A percentile compares a stretch with the other conserved stretches of the same genome.
These are phyloP conservation scores for Byssochlamys sp. DNA, from an alignment of 2,329 filamentous ascomycete species.

Conservation along the genomic window DNA sequence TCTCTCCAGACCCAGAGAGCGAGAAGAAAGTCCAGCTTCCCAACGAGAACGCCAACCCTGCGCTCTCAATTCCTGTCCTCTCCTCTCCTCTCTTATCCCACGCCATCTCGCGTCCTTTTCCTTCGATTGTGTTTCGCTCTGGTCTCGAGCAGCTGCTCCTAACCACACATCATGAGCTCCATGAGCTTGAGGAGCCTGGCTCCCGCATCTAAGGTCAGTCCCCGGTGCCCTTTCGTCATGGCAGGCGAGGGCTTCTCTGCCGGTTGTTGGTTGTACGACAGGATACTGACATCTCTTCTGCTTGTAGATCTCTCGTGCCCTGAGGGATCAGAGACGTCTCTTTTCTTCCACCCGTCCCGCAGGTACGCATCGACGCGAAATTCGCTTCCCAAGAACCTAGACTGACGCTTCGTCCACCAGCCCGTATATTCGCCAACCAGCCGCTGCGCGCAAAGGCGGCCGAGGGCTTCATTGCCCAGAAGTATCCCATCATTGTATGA, in stretches of 20 bases:
- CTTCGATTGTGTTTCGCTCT: slow-evolving; percentile 12
- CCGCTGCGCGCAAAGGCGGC: slow-evolving; percentile 90
- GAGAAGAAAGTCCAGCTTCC: slow-evolving; percentile 16
- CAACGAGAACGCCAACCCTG: slow-evolving; percentile 2
- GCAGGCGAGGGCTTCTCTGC: slow-evolving; percentile 6
- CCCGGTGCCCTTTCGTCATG: slow-evolving; percentile 13
- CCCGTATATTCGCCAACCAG: slow-evolving; percentile 74
- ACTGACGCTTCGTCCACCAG: slow-evolving; percentile 35
- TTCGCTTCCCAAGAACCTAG: slow-evolving; percentile 1
- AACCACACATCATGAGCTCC: slow-evolving; percentile 39
- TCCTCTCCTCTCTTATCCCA: slow-evolving; percentile 13
- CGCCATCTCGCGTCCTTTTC: slow-evolving; percentile 10
- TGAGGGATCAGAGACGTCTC: slow-evolving; percentile 58
- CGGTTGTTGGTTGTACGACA: slow-evolving; percentile 6
- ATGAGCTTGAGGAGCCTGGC: slow-evolving; percentile 41
- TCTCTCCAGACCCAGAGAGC: slow-evolving; percentile 8
- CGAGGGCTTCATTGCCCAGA: slow-evolving; percentile 71
- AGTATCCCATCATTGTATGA: slow-evolving; percentile 88
- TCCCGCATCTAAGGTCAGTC: slow-evolving; percentile 39
- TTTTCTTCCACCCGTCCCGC: slow-evolving; percentile 82
- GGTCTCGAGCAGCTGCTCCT: slow-evolving; percentile 6
- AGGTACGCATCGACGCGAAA: slow-evolving; percentile 45
- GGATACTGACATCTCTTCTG: slow-evolving; percentile 15
- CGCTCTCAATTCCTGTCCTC: slow-evolving; percentile 12
- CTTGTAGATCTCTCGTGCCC: slow-evolving; percentile 53